Evolutionary conservation across 805 yeast genomes (phyloP).

Genomic region (Scheffersomyces coipomensis): DNA sequence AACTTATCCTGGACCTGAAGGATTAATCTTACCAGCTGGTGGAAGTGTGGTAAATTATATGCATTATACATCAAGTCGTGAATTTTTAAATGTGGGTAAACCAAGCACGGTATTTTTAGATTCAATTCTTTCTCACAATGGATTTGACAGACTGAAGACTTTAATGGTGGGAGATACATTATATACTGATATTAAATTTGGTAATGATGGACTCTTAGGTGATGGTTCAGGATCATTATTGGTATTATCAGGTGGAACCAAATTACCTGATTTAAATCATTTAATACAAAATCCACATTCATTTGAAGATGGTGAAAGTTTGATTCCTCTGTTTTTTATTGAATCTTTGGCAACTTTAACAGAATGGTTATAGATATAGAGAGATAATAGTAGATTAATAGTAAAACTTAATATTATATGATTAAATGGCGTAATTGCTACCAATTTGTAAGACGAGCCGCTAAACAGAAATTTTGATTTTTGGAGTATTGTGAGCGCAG

Average conservation of each 20-base stretch:
- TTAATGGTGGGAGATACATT: constrained; percentile 43
- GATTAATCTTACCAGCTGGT: constrained; percentile 39
- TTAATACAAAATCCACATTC: constrained; percentile 6
- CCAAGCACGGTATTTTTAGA: constrained; percentile 33
- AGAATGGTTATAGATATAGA: constrained; percentile 8
- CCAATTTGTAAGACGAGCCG: too few species aligned
- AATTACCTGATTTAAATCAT: constrained; percentile 18
- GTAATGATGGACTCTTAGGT: constrained; percentile 38
- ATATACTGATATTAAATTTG: constrained; percentile 43
- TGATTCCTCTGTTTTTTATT: constrained; percentile 28
- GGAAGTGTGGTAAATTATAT: constrained; percentile 38
- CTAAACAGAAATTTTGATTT: too few species aligned
- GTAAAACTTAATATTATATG: too few species aligned
- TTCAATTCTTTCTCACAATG: constrained; percentile 22
- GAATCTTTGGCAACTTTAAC: constrained; percentile 30
- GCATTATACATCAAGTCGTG: constrained; percentile 33
- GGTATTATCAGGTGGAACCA: constrained; percentile 38
- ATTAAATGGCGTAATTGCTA: too few species aligned
- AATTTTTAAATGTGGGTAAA: constrained; percentile 36
- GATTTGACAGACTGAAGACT: constrained; percentile 25
- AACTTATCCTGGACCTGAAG: constrained; percentile 38
- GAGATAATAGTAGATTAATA: not conserved
- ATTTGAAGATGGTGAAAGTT: constrained; percentile 10
- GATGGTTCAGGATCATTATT: constrained; percentile 27
- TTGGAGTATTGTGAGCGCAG: too few species aligned